Percentiles rank a stretch among this genome's conserved stretches.
Evolutionary conservation across 176 grass and related monocot species (phyloP).

Genomic region (Poa pratensis): DNA sequence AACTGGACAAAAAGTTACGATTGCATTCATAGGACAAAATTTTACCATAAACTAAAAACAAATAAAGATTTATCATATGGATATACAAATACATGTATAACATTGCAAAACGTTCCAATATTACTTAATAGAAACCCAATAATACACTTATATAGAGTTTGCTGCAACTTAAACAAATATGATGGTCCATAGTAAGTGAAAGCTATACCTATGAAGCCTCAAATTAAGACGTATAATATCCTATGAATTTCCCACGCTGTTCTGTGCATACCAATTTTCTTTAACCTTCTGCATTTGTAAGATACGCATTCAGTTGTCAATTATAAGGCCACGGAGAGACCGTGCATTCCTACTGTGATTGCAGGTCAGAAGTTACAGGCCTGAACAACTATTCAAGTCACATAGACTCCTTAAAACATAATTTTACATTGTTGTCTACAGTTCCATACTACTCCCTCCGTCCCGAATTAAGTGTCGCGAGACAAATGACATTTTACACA

Average conservation of each 20-base stretch:
- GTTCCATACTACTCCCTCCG: not conserved
- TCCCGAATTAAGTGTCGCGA: too few relatives aligned
- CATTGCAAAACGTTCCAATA: conserved; percentile 1
- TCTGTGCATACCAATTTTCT: conserved; percentile 5
- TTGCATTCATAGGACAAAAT: conserved; percentile 21
- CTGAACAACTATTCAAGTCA: not conserved
- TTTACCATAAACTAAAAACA: not conserved
- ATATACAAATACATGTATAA: not conserved
- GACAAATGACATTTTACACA: too few relatives aligned
- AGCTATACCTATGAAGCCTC: not conserved
- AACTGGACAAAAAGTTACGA: not conserved
- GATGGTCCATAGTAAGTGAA: conserved; percentile 5
- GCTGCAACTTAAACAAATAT: conserved; percentile 12
- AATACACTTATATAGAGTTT: not conserved
- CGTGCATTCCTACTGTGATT: conserved; percentile 6
- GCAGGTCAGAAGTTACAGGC: not conserved
- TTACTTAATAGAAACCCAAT: not conserved
- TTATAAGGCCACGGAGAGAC: not conserved
- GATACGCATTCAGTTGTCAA: conserved; percentile 17
- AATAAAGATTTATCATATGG: not conserved
- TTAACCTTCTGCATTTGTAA: conserved; percentile 10
- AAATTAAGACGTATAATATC: conserved; percentile 15
- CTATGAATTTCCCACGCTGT: not conserved
- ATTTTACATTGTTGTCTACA: conserved; percentile 12
- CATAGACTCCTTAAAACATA: not conserved